Conservation (phyloP, 345 rosid genomes). For the Orychophragmus violaceus region DNA sequence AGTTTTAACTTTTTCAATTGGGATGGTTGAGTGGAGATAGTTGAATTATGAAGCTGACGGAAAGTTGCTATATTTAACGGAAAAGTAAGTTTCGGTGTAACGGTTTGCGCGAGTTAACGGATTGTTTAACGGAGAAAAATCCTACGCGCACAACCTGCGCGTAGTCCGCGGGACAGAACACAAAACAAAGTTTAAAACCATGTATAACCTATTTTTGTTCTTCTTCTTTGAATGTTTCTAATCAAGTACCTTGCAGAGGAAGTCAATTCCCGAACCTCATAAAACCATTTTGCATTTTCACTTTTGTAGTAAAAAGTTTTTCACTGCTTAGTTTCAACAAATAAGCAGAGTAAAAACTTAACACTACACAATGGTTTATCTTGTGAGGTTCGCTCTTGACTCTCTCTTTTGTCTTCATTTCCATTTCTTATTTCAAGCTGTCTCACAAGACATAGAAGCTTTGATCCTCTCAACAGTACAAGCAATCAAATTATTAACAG, state of each 20-base stretch:
- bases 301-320: conserved; percentile 11
- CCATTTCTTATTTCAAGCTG: conserved; percentile 20
- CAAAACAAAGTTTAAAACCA: conserved; percentile 1
- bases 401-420: conserved; percentile 21
- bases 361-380: conserved; percentile 36
- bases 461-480: conserved; percentile 95
- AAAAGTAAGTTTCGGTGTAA: too few relatives aligned
- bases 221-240: background rate
- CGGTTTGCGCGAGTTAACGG: too few relatives aligned
- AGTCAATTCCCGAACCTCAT: conserved; percentile 99
- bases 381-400: conserved; percentile 96
- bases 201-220: background rate
- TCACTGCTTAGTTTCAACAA: conserved; percentile 26
- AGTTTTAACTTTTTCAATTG: too few relatives aligned
- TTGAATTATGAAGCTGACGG: too few relatives aligned
- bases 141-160: too few relatives aligned
- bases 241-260: conserved; percentile 24
- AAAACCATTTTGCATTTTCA: conserved; percentile 23
- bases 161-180: too few relatives aligned
- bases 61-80: too few relatives aligned
- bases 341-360: conserved; percentile 29
- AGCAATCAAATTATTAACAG: conserved; percentile 86
- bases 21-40: too few relatives aligned
- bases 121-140: too few relatives aligned
- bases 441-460: conserved; percentile 63